Percentiles rank a stretch among this genome's conserved stretches.
Evolutionary conservation across 2,329 filamentous ascomycete genomes (phyloP).

Genomic region (Arthrinium puccinioides): DNA sequence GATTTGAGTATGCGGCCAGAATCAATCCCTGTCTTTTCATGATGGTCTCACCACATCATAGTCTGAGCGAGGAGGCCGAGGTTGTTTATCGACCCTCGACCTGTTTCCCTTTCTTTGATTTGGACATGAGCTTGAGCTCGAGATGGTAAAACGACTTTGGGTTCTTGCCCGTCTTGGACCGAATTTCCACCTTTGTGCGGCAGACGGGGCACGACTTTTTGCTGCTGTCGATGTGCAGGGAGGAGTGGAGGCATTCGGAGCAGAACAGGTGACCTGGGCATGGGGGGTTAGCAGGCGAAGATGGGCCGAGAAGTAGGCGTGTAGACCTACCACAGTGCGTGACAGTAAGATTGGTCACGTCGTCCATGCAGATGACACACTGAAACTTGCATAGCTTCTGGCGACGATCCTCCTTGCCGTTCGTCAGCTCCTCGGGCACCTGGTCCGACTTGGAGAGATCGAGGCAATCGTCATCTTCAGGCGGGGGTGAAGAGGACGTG

Average conservation of each 20-base stretch:
- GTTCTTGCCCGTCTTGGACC: slow-evolving; percentile 30
- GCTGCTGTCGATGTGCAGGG: slow-evolving; percentile 48
- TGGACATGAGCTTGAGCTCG: slow-evolving; percentile 56
- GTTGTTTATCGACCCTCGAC: slow-evolving; percentile 8
- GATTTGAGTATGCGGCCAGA: not conserved
- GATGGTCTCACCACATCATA: slow-evolving; percentile 2
- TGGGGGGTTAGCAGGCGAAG: slow-evolving; percentile 7
- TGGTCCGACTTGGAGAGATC: slow-evolving; percentile 37
- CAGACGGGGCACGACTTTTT: slow-evolving; percentile 58
- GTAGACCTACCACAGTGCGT: slow-evolving; percentile 58
- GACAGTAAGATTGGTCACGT: slow-evolving; percentile 48
- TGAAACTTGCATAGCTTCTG: slow-evolving; percentile 50
- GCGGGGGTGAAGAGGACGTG: not conserved
- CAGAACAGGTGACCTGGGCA: slow-evolving; percentile 56
- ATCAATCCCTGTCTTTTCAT: not conserved
- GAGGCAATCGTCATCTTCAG: slow-evolving; percentile 22
- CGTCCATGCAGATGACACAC: slow-evolving; percentile 63
- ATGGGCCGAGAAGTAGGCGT: not conserved
- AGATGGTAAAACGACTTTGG: slow-evolving; percentile 48
- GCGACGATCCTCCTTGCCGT: slow-evolving; percentile 39
- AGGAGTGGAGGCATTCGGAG: slow-evolving; percentile 52
- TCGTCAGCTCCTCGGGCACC: slow-evolving; percentile 34
- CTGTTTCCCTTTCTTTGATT: slow-evolving; percentile 44
- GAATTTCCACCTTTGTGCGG: slow-evolving; percentile 48
- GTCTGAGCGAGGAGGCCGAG: not conserved